These are phyloP conservation scores for Penicillium frequentans DNA, from an alignment of 2,329 filamentous ascomycete species.

Conservation along the genomic window DNA sequence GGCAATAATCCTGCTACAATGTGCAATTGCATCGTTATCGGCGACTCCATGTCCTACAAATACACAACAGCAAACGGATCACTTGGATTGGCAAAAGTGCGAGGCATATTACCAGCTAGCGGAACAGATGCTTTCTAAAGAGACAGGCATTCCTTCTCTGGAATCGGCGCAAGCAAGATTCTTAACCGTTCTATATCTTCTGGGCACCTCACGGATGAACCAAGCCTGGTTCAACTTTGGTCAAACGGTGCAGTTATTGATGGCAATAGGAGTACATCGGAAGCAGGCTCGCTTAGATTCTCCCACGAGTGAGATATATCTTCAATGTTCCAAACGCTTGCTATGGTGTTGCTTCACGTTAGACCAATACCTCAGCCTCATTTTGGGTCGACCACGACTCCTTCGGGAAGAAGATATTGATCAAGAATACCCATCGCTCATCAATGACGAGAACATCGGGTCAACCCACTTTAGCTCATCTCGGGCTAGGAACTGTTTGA, in stretches of 20 bases:
- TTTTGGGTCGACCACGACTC: slow-evolving; percentile 38
- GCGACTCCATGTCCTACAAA: slow-evolving; percentile 7
- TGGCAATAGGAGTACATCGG: slow-evolving; percentile 39
- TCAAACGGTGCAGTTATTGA: slow-evolving; percentile 36
- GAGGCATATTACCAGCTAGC: slow-evolving; percentile 22
- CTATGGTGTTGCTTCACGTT: slow-evolving; percentile 42
- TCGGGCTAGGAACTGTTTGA: slow-evolving; percentile 18
- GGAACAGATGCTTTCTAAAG: slow-evolving; percentile 16
- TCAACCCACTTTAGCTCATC: background rate
- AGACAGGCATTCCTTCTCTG: slow-evolving; percentile 19
- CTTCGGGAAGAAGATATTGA: slow-evolving; percentile 34
- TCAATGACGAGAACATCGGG: slow-evolving; percentile 11
- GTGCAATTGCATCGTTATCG: slow-evolving; percentile 21
- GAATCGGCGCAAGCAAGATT: slow-evolving; percentile 25
- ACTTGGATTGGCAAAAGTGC: slow-evolving; percentile 18
- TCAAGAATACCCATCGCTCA: slow-evolving; percentile 11
- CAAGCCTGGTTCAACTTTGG: slow-evolving; percentile 41
- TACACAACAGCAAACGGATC: slow-evolving; percentile 9
- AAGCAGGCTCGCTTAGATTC: slow-evolving; percentile 5
- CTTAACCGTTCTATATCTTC: slow-evolving; percentile 31
- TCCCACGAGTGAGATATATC: background rate
- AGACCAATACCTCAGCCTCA: slow-evolving; percentile 41
- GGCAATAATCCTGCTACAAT: slow-evolving; percentile 20
- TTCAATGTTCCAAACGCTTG: slow-evolving; percentile 37
- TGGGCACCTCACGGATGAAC: slow-evolving; percentile 39